Evolutionary conservation across 257 asterid species (phyloP).

Genomic region (Euphrasia confusa): DNA sequence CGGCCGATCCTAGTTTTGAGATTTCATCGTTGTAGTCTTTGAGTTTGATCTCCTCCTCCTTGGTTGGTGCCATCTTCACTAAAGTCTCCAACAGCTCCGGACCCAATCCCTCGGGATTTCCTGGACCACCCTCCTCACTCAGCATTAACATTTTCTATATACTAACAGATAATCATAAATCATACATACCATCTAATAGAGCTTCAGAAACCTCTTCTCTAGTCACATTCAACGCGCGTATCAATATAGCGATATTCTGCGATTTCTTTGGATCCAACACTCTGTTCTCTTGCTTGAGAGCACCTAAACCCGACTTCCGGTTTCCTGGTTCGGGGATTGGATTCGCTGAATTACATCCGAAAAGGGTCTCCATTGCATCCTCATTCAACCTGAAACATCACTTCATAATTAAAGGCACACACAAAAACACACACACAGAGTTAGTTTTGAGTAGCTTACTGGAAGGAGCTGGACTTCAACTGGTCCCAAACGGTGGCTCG

Average conservation of each 20-base stretch:
- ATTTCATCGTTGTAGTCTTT: constrained; percentile 61
- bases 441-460: no score
- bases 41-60: constrained; percentile 94
- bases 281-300: constrained; percentile 63
- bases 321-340: constrained; percentile 54
- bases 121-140: constrained; percentile 35
- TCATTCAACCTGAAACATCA: constrained; percentile 61
- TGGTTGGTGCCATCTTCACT: constrained; percentile 98
- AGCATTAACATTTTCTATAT: no score
- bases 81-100: constrained; percentile 89
- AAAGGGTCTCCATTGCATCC: constrained; percentile 93
- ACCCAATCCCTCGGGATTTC: constrained; percentile 89
- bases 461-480: constrained; percentile 84
- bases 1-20: constrained; percentile 83
- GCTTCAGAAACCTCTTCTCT: constrained; percentile 89
- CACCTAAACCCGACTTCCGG: constrained; percentile 42
- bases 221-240: constrained; percentile 92
- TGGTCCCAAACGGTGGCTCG: constrained; percentile 97
- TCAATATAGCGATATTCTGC: constrained; percentile 83
- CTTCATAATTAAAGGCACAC: neutral
- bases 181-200: constrained; percentile 64
- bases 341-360: constrained; percentile 62
- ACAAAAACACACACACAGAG: no score
- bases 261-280: constrained; percentile 97
- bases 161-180: no score